Evolutionary conservation across 306 rosid genomes (phyloP).

Genomic region (Trifolium dubium): DNA sequence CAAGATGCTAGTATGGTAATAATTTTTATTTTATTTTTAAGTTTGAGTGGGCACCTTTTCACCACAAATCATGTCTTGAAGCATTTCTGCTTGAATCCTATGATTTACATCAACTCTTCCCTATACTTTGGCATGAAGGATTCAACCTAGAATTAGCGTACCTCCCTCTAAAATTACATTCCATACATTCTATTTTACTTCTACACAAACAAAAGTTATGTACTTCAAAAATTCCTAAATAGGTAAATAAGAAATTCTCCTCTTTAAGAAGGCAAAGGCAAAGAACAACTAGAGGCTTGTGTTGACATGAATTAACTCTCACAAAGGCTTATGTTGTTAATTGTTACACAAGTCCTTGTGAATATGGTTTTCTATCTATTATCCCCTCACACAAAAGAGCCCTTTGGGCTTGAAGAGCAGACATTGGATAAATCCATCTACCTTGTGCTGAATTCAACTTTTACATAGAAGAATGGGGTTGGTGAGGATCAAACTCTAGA

Average conservation of each 20-base stretch:
- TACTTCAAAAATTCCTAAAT: background rate
- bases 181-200: background rate
- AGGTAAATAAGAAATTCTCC: background rate
- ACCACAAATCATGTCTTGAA: background rate
- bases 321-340: background rate
- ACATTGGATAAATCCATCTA: constrained; percentile 1
- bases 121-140: background rate
- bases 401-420: background rate
- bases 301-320: background rate
- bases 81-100: constrained; percentile 4
- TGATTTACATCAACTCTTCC: constrained; percentile 1
- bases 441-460: background rate
- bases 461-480: constrained; percentile 12
- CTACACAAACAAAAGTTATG: background rate
- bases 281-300: too few relatives aligned
- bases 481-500: background rate
- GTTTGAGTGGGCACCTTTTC: background rate
- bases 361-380: background rate
- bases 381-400: background rate
- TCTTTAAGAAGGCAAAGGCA: background rate
- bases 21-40: too few relatives aligned
- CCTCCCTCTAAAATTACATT: background rate
- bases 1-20: background rate
- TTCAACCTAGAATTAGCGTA: background rate
- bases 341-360: background rate